Evolutionary conservation across 75 land plant genomes (phyloP), one percentile per base, ranked within the genome.

Genomic region (Pseudotsuga menziesii): DNA sequence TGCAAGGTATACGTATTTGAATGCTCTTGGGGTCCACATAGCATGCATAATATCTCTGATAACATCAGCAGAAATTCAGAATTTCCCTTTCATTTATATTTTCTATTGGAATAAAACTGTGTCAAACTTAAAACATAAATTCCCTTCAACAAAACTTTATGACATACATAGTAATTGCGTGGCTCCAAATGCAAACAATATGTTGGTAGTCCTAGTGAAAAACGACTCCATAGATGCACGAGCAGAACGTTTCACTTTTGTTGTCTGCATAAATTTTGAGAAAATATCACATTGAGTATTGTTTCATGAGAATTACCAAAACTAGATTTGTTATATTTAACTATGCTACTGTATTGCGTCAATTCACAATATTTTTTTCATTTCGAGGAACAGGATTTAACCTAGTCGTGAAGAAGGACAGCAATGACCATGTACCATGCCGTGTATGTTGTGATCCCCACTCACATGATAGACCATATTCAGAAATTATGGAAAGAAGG

Each of bases 1-100:
- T 55, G 63, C 3, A 4, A 82, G 20, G 61, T 82, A 82, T 7
- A 79, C 82, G 64, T 80, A 80, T 69, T 82, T 82, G 77, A 63
- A 82, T 35, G 29, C 56, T 5, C 41, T 59, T 20, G 84, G 84
- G 23, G 19, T 61, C 84, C 84, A 82, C 84, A 82, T 82, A 5
- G 84, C 77, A 80, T 82, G 84, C 84, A 82, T 82, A 32, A 82
- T 79, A 61, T 82, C 84, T 64, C 84, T 82, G 82, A 57, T 64
- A 44, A 56, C 19, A 57, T 11, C 1, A 8, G 2, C 1, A 8
- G 11, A 48, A 48, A 48, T 48, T 48, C 12, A 8, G 54, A 48
- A 48, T 48, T 48, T 8, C 0, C 0, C 54, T 1, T 48, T 8
- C 8, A 8, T 9, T 48, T 48, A 9, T 48, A 48, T 48, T 48